Percentiles rank a stretch among this genome's conserved stretches.
Evolutionary conservation across 306 rosid species (phyloP).

Genomic region (Carpinus viminea): DNA sequence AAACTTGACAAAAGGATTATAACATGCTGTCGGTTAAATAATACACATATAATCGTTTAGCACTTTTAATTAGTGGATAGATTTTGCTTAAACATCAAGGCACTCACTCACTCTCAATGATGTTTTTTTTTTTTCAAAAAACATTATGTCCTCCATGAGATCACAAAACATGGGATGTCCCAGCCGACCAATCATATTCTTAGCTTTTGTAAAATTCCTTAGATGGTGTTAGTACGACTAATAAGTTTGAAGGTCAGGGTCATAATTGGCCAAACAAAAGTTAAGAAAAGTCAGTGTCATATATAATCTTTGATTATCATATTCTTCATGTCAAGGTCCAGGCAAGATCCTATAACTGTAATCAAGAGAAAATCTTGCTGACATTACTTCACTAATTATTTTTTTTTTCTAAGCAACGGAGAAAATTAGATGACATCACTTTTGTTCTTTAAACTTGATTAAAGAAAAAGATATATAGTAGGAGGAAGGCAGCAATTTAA

Average conservation of each 20-base stretch:
- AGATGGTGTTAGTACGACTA: neutral
- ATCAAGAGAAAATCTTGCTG: slow-evolving; percentile 32
- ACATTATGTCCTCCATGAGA: slow-evolving; percentile 23
- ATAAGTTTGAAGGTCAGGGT: slow-evolving; percentile 21
- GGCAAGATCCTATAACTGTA: slow-evolving; percentile 36
- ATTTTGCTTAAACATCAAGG: slow-evolving; percentile 39
- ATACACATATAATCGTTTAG: slow-evolving; percentile 21
- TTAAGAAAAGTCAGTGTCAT: slow-evolving; percentile 18
- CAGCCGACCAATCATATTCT: slow-evolving; percentile 16
- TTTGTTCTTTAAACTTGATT: no score
- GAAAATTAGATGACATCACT: no score
- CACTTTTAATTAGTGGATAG: slow-evolving; percentile 22
- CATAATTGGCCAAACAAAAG: slow-evolving; percentile 7
- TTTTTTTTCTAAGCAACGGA: neutral
- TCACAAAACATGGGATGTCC: slow-evolving; percentile 42
- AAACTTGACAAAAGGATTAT: neutral
- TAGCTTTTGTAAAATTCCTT: neutral
- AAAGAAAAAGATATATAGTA: no score
- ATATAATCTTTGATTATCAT: slow-evolving; percentile 6
- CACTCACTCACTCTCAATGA: slow-evolving; percentile 26
- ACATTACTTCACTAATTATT: slow-evolving; percentile 13
- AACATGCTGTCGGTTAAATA: slow-evolving; percentile 23
- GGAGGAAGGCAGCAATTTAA: no score
- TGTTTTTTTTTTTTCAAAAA: slow-evolving; percentile 18
- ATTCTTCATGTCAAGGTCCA: slow-evolving; percentile 27